A percentile compares a stretch with the other conserved stretches of the same genome.
phyloP scores from a whole-genome alignment of 768 basidiomycete species.

The Psilocybe cubensis region DNA sequence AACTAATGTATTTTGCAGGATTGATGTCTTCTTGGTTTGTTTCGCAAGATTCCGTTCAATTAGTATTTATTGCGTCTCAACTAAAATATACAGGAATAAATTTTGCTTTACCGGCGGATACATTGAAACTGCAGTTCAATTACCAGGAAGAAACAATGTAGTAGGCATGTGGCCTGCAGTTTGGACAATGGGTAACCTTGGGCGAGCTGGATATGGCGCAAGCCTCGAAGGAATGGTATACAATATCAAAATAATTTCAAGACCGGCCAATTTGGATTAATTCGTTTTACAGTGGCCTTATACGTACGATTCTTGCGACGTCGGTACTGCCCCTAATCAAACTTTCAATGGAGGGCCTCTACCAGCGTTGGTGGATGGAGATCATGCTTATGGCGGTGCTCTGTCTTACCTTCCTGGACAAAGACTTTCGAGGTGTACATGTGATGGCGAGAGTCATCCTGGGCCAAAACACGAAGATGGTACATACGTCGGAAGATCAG shows the following conservation, averaged over 20 bases:
- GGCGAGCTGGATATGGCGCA: conserved; percentile 86
- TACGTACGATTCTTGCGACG: conserved; percentile 83
- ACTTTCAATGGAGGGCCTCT: conserved; percentile 70
- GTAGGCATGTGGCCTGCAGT: conserved; percentile 78
- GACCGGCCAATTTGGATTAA: not conserved
- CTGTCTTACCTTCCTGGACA: conserved; percentile 85
- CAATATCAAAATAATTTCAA: not conserved
- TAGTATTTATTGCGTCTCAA: not conserved
- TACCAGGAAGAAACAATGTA: conserved; percentile 73
- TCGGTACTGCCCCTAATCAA: conserved; percentile 85
- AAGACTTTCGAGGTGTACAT: conserved; percentile 85
- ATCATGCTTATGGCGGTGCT: conserved; percentile 36
- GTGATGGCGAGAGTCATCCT: conserved; percentile 78
- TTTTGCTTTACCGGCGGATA: conserved; percentile 89
- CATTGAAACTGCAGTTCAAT: conserved; percentile 64
- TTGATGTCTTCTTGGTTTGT: conserved; percentile 13
- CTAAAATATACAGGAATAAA: conserved; percentile 66
- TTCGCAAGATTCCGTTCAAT: not conserved
- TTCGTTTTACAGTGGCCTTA: conserved; percentile 69
- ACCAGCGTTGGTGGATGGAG: conserved; percentile 67
- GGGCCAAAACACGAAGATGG: conserved; percentile 79
- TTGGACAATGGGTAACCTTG: conserved; percentile 76
- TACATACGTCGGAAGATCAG: conserved; percentile 76
- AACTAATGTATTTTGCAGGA: not conserved
- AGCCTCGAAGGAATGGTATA: conserved; percentile 80